A percentile compares a stretch with the other conserved stretches of the same genome.
phyloP scores from a whole-genome alignment of 306 rosid species.

The Cercis canadensis region DNA sequence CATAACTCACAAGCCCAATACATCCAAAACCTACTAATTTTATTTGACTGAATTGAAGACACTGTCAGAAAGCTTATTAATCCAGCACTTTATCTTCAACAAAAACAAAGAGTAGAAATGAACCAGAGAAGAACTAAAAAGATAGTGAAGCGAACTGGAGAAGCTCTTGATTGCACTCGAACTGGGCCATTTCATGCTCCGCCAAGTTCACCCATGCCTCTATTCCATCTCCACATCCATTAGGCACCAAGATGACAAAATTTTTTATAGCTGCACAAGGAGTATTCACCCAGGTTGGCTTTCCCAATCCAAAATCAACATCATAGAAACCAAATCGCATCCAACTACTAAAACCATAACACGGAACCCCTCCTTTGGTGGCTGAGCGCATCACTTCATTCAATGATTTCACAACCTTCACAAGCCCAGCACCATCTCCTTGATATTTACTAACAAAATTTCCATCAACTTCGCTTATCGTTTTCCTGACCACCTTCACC shows the following conservation, averaged over 20 bases:
- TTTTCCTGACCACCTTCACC: background rate
- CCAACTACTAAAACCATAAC: slow-evolving; percentile 36
- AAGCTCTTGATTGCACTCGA: slow-evolving; percentile 29
- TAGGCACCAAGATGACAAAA: slow-evolving; percentile 31
- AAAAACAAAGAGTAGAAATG: too few relatives aligned
- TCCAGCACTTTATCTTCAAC: too few relatives aligned
- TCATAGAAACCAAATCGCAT: slow-evolving; percentile 38
- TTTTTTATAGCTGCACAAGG: slow-evolving; percentile 23
- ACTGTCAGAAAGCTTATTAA: too few relatives aligned
- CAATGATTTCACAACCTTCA: background rate
- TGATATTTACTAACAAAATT: slow-evolving; percentile 4
- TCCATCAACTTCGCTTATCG: background rate
- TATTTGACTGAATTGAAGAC: too few relatives aligned
- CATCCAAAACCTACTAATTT: too few relatives aligned
- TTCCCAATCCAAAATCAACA: slow-evolving; percentile 55
- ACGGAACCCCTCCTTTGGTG: background rate
- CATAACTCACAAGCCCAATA: too few relatives aligned
- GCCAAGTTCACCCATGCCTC: slow-evolving; percentile 59
- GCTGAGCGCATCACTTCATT: background rate
- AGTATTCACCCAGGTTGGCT: slow-evolving; percentile 47
- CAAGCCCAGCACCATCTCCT: background rate
- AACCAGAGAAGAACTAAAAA: too few relatives aligned
- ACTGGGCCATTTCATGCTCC: slow-evolving; percentile 41
- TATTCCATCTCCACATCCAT: slow-evolving; percentile 41
- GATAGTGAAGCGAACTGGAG: background rate